A percentile compares a stretch with the other conserved stretches of the same genome.
phyloP scores from a whole-genome alignment of 257 asterid species.

The Scutellaria barbata region DNA sequence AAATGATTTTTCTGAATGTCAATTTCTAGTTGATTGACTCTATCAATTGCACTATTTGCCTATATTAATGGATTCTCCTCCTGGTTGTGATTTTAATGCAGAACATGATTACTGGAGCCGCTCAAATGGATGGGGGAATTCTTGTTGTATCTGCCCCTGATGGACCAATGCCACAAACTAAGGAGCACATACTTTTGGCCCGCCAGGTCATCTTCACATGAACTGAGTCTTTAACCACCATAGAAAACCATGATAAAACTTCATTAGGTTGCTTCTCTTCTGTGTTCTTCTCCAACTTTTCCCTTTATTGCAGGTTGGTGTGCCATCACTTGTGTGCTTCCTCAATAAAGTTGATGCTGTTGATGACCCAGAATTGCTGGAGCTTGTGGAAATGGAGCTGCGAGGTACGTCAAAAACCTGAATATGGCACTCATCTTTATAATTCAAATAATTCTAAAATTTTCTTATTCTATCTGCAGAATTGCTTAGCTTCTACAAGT shows the following conservation, averaged over 20 bases:
- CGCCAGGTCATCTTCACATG: constrained; percentile 70
- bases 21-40: too few relatives aligned
- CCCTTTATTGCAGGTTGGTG: constrained; percentile 65
- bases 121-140: constrained; percentile 98
- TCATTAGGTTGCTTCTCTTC: constrained; percentile 8
- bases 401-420: constrained; percentile 57
- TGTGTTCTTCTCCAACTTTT: constrained; percentile 18
- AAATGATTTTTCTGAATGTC: too few relatives aligned
- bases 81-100: constrained; percentile 37
- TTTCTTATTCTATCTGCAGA: constrained; percentile 52
- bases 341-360: constrained; percentile 86
- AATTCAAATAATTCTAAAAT: constrained; percentile 28
- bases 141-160: constrained; percentile 96
- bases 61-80: not conserved
- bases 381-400: constrained; percentile 95
- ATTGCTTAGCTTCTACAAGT: constrained; percentile 78
- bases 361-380: constrained; percentile 84
- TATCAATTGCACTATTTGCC: too few relatives aligned
- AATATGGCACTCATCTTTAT: not conserved
- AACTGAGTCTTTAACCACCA: not conserved
- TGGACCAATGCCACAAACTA: constrained; percentile 99
- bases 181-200: constrained; percentile 88
- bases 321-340: constrained; percentile 90
- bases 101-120: constrained; percentile 99
- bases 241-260: constrained; percentile 1